A percentile compares a stretch with the other conserved stretches of the same genome.
These are phyloP conservation scores for Cladophialophora bantiana DNA, from an alignment of 2,329 filamentous ascomycete species.

Conservation along the genomic window DNA sequence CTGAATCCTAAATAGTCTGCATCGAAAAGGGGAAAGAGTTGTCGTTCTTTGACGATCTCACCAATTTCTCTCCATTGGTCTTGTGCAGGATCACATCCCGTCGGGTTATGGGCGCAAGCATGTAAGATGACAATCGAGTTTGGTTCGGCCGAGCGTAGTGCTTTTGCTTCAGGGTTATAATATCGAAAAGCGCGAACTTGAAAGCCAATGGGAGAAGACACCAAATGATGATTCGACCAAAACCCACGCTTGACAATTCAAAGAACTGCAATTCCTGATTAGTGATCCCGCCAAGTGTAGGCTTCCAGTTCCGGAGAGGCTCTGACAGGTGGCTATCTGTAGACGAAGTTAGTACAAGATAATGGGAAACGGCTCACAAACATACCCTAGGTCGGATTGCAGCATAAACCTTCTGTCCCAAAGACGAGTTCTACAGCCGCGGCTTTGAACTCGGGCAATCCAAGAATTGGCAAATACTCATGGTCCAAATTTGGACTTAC, in stretches of 20 bases:
- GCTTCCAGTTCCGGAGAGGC: conserved; percentile 94
- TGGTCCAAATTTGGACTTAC: conserved; percentile 57
- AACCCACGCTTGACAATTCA: conserved; percentile 76
- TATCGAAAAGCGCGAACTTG: conserved; percentile 85
- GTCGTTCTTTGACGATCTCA: conserved; percentile 75
- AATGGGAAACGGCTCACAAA: background rate
- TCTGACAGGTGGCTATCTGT: conserved; percentile 68
- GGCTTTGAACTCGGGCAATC: conserved; percentile 79
- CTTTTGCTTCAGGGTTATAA: conserved; percentile 70
- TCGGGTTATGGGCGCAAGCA: conserved; percentile 97
- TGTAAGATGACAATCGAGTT: conserved; percentile 86
- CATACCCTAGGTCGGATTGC: background rate
- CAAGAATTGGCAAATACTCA: conserved; percentile 96
- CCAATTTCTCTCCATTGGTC: conserved; percentile 94
- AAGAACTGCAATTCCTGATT: conserved; percentile 89
- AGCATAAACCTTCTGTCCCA: background rate
- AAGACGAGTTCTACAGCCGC: conserved; percentile 90
- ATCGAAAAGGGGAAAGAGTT: conserved; percentile 97
- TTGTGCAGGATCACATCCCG: conserved; percentile 88
- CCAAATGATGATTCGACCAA: conserved; percentile 99
- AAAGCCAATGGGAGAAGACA: conserved; percentile 85
- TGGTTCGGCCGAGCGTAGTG: conserved; percentile 81
- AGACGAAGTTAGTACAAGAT: conserved; percentile 43
- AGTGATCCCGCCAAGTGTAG: conserved; percentile 83
- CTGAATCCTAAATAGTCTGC: conserved; percentile 97